A percentile compares a stretch with the other conserved stretches of the same genome.
Evolutionary conservation across 331 rosid species (phyloP).

Genomic region (Cydonia oblonga): DNA sequence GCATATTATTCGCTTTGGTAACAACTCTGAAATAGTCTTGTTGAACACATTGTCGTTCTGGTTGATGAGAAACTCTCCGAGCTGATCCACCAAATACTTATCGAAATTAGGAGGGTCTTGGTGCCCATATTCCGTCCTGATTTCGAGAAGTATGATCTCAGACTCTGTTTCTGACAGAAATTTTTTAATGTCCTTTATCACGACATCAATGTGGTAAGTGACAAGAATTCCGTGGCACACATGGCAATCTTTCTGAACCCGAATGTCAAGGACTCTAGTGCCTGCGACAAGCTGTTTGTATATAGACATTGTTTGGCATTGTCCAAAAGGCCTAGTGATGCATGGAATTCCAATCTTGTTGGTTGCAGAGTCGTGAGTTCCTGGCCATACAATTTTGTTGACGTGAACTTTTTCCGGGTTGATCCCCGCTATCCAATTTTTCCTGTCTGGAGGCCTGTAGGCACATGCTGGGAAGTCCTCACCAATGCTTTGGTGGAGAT

Average conservation of each 20-base stretch:
- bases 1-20: slow-evolving; percentile 61
- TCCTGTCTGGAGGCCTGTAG: slow-evolving; percentile 52
- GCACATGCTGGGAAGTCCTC: slow-evolving; percentile 49
- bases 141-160: slow-evolving; percentile 65
- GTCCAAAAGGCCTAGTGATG: slow-evolving; percentile 77
- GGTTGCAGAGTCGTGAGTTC: slow-evolving; percentile 85
- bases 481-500: slow-evolving; percentile 28
- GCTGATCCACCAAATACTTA: slow-evolving; percentile 33
- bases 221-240: slow-evolving; percentile 75
- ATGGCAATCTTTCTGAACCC: slow-evolving; percentile 46
- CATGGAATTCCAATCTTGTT: slow-evolving; percentile 60
- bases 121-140: slow-evolving; percentile 71
- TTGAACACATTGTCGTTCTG: slow-evolving; percentile 55
- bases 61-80: slow-evolving; percentile 49
- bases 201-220: slow-evolving; percentile 53
- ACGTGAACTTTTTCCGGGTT: slow-evolving; percentile 33
- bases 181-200: slow-evolving; percentile 44
- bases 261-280: slow-evolving; percentile 52
- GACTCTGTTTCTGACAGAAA: slow-evolving; percentile 52
- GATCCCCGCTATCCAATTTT: slow-evolving; percentile 63
- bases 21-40: slow-evolving; percentile 45
- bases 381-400: slow-evolving; percentile 68
- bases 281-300: slow-evolving; percentile 52
- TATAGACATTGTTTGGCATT: slow-evolving; percentile 67
- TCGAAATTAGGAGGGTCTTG: slow-evolving; percentile 69